Conservation (phyloP, 495 filamentous ascomycete species). For the Hypoxylon trugodes region DNA sequence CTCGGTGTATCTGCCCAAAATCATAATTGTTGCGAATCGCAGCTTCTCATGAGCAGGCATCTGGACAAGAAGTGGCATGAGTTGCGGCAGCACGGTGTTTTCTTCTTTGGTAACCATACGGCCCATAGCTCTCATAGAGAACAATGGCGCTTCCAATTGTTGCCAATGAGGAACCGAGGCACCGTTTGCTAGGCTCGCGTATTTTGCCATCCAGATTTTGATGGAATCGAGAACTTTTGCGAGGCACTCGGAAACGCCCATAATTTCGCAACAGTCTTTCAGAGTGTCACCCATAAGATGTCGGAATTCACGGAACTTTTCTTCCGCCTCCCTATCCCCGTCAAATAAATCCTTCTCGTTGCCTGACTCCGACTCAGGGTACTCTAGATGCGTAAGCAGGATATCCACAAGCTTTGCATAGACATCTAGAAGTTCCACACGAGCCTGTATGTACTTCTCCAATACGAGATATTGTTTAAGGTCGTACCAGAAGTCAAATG, state of each 20-base stretch:
- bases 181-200: conserved; percentile 74
- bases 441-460: conserved; percentile 85
- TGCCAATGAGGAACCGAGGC: conserved; percentile 96
- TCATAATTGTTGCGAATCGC: conserved; percentile 96
- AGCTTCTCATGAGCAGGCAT: conserved; percentile 97
- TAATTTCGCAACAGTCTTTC: conserved; percentile 96
- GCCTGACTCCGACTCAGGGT: conserved; percentile 75
- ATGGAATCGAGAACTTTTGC: conserved; percentile 85
- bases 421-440: conserved; percentile 75
- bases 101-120: conserved; percentile 94
- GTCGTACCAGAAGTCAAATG: conserved; percentile 98
- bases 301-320: conserved; percentile 95
- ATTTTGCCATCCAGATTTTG: conserved; percentile 84
- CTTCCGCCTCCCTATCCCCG: conserved; percentile 93
- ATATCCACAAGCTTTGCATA: conserved; percentile 91
- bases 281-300: conserved; percentile 98
- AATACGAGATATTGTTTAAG: conserved; percentile 94
- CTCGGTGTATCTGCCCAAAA: conserved; percentile 93
- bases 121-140: conserved; percentile 95
- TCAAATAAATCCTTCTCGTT: conserved; percentile 89
- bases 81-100: conserved; percentile 80
- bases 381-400: conserved; percentile 91
- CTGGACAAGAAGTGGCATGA: conserved; percentile 90
- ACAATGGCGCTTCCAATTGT: conserved; percentile 91
- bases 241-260: conserved; percentile 89